Percentiles rank a stretch among this genome's conserved stretches.
These are phyloP conservation scores for Venturia aucupariae DNA, from an alignment of 2,329 filamentous ascomycete genomes.

Conservation along the genomic window DNA sequence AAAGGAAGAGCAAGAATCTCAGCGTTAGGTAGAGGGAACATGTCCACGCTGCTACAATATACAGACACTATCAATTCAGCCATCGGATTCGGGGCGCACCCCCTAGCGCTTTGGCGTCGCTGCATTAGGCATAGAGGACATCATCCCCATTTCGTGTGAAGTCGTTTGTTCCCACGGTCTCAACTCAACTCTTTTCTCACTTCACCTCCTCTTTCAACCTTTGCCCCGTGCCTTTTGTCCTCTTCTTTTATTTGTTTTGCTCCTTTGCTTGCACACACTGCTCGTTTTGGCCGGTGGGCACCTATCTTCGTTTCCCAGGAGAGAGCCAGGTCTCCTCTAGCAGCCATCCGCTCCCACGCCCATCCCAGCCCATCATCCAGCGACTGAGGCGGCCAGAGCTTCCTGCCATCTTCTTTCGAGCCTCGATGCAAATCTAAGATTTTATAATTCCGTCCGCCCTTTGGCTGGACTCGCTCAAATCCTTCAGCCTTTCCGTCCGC, in stretches of 20 bases:
- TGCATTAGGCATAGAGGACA: not conserved
- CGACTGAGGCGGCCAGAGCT: not conserved
- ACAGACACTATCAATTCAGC: not conserved
- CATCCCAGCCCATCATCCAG: not conserved
- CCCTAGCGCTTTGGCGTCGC: not conserved
- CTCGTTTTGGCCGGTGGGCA: conserved; percentile 2
- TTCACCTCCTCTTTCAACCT: too few species aligned
- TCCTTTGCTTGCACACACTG: not conserved
- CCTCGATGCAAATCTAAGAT: conserved; percentile 6
- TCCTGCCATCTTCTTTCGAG: not conserved
- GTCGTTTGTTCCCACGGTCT: not conserved
- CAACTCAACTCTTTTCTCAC: not conserved
- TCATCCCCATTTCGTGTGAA: not conserved
- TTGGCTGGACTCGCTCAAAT: conserved; percentile 2
- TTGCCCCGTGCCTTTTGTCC: conserved; percentile 4
- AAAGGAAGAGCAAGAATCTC: not conserved
- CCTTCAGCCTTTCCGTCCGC: not conserved
- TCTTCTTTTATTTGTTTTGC: conserved; percentile 10
- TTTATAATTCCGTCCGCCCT: conserved; percentile 3
- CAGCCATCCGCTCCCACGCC: not conserved
- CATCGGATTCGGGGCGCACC: not conserved
- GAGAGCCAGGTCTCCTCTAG: not conserved
- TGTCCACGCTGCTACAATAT: not conserved
- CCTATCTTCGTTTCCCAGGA: not conserved
- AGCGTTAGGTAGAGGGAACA: too few species aligned